Conservation (phyloP, 805 yeast genomes). For the Pichia nakasei region DNA sequence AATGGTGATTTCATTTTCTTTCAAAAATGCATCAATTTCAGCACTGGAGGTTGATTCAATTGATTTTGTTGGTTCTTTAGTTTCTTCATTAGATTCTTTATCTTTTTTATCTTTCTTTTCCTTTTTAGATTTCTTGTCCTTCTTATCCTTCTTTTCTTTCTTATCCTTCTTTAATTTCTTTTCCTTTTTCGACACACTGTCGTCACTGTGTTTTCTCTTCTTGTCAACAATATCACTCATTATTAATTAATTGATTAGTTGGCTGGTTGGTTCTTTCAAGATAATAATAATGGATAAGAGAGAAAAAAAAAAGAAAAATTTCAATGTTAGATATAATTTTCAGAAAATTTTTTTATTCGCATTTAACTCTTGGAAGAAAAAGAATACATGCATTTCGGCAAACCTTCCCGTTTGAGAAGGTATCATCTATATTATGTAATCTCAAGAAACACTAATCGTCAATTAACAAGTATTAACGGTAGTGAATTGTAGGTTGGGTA, state of each 20-base stretch:
- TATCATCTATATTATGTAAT: too few relatives aligned
- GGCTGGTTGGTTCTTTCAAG: too few relatives aligned
- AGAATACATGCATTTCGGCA: too few relatives aligned
- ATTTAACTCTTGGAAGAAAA: too few relatives aligned
- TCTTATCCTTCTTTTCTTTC: constrained; percentile 27
- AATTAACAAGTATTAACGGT: too few relatives aligned
- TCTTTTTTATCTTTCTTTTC: constrained; percentile 30
- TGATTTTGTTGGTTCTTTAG: constrained; percentile 8
- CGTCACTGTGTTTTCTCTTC: constrained; percentile 21
- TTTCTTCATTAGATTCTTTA: constrained; percentile 21
- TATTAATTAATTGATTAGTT: background rate
- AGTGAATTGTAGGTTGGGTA: too few relatives aligned
- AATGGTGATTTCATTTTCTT: constrained; percentile 67
- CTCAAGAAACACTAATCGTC: too few relatives aligned
- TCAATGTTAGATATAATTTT: too few relatives aligned
- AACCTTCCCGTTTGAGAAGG: too few relatives aligned
- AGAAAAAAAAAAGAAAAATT: background rate
- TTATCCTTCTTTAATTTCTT: constrained; percentile 22
- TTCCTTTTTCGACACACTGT: constrained; percentile 17
- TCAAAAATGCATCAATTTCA: constrained; percentile 54
- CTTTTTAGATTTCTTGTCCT: constrained; percentile 33
- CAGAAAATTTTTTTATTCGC: too few relatives aligned
- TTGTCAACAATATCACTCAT: constrained; percentile 19
- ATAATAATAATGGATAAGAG: background rate
- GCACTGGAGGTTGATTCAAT: constrained; percentile 19